These are phyloP conservation scores for Vickermania ingenoplastis DNA, from an alignment of 208 protist species.

Conservation along the genomic window DNA sequence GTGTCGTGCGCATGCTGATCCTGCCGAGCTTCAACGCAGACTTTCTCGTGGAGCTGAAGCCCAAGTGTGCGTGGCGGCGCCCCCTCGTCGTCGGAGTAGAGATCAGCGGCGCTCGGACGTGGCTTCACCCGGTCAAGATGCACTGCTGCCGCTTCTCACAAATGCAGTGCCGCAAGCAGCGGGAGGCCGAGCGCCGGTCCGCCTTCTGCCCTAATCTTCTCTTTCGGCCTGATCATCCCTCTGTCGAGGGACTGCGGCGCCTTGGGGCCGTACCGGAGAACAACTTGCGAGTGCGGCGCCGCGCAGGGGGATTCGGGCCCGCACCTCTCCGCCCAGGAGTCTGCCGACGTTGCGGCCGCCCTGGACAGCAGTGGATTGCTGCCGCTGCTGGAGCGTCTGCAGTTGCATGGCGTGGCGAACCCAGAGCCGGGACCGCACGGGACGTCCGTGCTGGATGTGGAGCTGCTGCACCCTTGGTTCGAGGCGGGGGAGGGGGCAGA, in stretches of 20 bases:
- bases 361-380: constrained; percentile 31
- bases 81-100: constrained; percentile 49
- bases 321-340: constrained; percentile 1
- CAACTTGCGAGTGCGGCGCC: constrained; percentile 29
- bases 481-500: constrained; percentile 12
- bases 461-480: constrained; percentile 55
- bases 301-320: neutral
- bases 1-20: too few relatives aligned
- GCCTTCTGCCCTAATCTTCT: constrained; percentile 57
- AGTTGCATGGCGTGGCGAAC: constrained; percentile 33
- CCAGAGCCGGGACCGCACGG: neutral
- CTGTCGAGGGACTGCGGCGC: constrained; percentile 16
- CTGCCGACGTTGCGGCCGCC: constrained; percentile 29
- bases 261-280: constrained; percentile 25
- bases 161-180: constrained; percentile 32
- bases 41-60: constrained; percentile 51
- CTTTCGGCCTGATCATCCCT: constrained; percentile 22
- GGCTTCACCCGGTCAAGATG: constrained; percentile 33
- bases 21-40: neutral
- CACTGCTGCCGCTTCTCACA: constrained; percentile 41
- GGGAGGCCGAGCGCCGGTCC: neutral
- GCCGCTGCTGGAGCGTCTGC: constrained; percentile 26
- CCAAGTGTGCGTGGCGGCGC: constrained; percentile 47
- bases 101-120: constrained; percentile 26
- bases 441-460: constrained; percentile 38